Evolutionary conservation across 371 early-diverging fungal species (phyloP), one percentile per base, ranked within the genome.

Genomic region (Lichtheimia ramosa): DNA sequence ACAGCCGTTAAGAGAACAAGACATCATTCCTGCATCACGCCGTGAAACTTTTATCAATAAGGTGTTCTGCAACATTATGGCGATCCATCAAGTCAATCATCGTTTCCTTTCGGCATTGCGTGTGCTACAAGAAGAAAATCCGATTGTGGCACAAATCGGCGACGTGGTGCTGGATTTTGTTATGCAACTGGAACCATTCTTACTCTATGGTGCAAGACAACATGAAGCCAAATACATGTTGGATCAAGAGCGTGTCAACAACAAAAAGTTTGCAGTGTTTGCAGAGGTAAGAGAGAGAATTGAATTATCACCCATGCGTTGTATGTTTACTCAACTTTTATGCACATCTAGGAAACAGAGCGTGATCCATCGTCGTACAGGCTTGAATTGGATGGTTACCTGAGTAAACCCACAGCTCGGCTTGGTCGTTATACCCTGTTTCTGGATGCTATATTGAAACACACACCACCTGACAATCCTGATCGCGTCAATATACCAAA

Each of bases 371-470:
- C 61, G 57, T 85, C 90, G 51, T 74, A 89, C 24, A 92, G 92
- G 59, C 70, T 95, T n/a, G 89, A 88, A 55, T 64, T 92, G 21
- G 86, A 89, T 65, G 87, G 88, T 40, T 96, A 94, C 67, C 72
- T 96, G 54, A 87, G 87, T 1, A 79, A 76, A 18, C 97, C 97
- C 13, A 92, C 93, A 0, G 89, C 95, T 6, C 87, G 96, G 12
- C 67, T 96, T 39, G 96, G 92, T 13, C 84, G 95, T 43, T 97
- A 96, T 63, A 90, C 91, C 1, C 76, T 97, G 42, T 68, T 97
- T n/a, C 82, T 97, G n/a, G 86, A 88, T 57, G 90, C 88, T n/a
- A 88, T 95, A 42, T 71, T 94, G 18, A 92, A 95, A 68, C 78
- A 88, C 59, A 92, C 95, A 13, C 89, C 92, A 3, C 82, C 82